Evolutionary conservation across 768 basidiomycete genomes (phyloP).

Genomic region (Auricularia sp.): DNA sequence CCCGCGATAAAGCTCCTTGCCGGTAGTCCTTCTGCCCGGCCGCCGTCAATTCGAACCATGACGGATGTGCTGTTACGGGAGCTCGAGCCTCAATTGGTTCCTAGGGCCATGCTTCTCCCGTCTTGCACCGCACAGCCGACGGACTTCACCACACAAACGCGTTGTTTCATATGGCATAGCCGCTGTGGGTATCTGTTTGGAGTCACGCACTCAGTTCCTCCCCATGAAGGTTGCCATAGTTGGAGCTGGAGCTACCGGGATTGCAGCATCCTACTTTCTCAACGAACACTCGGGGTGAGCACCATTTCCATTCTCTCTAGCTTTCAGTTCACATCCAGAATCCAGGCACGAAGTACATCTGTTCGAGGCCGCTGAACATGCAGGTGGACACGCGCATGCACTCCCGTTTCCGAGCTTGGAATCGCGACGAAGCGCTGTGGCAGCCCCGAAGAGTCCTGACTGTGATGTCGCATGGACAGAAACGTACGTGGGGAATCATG

Average conservation of each 20-base stretch:
- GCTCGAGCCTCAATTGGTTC: too few species aligned
- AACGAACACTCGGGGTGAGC: slow-evolving; percentile 17
- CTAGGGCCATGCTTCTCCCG: too few species aligned
- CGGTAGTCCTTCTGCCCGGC: too few species aligned
- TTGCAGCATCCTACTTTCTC: slow-evolving; percentile 23
- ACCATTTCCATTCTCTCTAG: not conserved
- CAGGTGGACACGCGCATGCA: slow-evolving; percentile 28
- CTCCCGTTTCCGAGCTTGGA: slow-evolving; percentile 16
- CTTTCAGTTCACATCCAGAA: too few species aligned
- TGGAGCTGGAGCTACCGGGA: slow-evolving; percentile 24
- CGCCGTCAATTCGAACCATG: too few species aligned
- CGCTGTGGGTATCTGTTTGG: too few species aligned
- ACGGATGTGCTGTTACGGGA: too few species aligned
- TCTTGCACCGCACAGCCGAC: too few species aligned
- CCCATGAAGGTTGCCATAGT: slow-evolving; percentile 26
- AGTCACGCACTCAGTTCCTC: not conserved
- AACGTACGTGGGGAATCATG: slow-evolving; percentile 14
- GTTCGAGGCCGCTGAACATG: slow-evolving; percentile 23
- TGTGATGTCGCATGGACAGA: slow-evolving; percentile 18
- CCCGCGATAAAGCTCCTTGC: too few species aligned
- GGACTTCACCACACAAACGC: too few species aligned
- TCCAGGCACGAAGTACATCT: slow-evolving; percentile 27
- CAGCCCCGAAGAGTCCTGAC: not conserved
- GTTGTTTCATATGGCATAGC: too few species aligned
- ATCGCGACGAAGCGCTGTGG: not conserved